Conservation (phyloP, 164 flowering plant species). For the Pachysandra terminalis region DNA sequence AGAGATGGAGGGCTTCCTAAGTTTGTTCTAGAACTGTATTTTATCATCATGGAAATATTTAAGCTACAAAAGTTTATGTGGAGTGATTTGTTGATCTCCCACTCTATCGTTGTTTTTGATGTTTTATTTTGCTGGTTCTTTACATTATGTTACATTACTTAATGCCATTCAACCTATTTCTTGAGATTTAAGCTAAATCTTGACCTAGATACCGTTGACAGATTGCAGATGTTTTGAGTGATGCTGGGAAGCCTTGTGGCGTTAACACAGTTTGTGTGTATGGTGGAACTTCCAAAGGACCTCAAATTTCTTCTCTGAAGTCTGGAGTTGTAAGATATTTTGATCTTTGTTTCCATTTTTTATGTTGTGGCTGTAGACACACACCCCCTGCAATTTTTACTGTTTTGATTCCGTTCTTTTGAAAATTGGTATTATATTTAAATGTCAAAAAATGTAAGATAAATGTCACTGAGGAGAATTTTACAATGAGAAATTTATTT, state of each 20-base stretch:
- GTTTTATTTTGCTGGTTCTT: no score
- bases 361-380: neutral
- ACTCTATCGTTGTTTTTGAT: neutral
- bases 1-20: no score
- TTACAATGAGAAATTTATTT: no score
- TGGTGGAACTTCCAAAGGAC: slow-evolving; percentile 95
- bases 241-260: slow-evolving; percentile 81
- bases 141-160: no score
- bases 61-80: no score
- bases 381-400: neutral
- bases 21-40: no score
- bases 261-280: slow-evolving; percentile 71
- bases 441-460: no score
- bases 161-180: neutral
- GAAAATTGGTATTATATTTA: no score
- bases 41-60: no score
- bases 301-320: slow-evolving; percentile 71
- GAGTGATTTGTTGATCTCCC: neutral
- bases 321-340: slow-evolving; percentile 77
- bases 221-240: slow-evolving; percentile 80
- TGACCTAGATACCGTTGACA: slow-evolving; percentile 22
- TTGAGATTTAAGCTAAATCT: neutral
- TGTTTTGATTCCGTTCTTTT: no score
- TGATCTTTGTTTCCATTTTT: slow-evolving; percentile 8
- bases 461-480: no score